Evolutionary conservation across 2,329 filamentous ascomycete genomes (phyloP).

Genomic region (Penicillium sp.): DNA sequence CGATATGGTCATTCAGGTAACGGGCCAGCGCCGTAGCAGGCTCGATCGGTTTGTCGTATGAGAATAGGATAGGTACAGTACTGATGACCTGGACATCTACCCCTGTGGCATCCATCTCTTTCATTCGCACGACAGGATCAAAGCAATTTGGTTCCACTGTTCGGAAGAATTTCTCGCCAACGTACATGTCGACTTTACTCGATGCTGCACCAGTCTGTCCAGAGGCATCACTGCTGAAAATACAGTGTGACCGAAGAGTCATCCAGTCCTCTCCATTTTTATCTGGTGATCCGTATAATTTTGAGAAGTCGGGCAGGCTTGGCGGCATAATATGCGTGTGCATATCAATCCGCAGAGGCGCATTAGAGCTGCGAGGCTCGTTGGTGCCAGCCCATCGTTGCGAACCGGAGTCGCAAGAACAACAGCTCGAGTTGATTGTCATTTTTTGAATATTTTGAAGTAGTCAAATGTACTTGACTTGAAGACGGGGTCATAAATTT

Average conservation of each 20-base stretch:
- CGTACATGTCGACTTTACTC: not conserved
- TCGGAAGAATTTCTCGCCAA: not conserved
- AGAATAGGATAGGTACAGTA: not conserved
- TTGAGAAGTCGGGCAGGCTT: not conserved
- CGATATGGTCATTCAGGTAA: not conserved
- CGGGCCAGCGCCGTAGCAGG: not conserved
- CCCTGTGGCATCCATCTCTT: not conserved
- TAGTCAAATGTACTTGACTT: not conserved
- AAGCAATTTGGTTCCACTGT: not conserved
- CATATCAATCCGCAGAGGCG: not conserved
- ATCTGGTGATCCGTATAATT: not conserved
- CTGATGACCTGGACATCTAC: conserved; percentile 1
- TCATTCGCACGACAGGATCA: not conserved
- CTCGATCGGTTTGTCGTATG: not conserved
- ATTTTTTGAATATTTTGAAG: not conserved
- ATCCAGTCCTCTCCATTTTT: not conserved
- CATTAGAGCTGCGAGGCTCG: not conserved
- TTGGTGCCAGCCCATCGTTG: not conserved
- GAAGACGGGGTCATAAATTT: not conserved
- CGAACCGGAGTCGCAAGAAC: not conserved
- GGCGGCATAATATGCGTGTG: not conserved
- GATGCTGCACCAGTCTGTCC: not conserved
- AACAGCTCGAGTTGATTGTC: not conserved
- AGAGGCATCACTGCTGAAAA: not conserved
- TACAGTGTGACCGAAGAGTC: not conserved